These are phyloP conservation scores for Paraleonurus japonicus DNA, from an alignment of 257 asterid species.

Conservation along the genomic window DNA sequence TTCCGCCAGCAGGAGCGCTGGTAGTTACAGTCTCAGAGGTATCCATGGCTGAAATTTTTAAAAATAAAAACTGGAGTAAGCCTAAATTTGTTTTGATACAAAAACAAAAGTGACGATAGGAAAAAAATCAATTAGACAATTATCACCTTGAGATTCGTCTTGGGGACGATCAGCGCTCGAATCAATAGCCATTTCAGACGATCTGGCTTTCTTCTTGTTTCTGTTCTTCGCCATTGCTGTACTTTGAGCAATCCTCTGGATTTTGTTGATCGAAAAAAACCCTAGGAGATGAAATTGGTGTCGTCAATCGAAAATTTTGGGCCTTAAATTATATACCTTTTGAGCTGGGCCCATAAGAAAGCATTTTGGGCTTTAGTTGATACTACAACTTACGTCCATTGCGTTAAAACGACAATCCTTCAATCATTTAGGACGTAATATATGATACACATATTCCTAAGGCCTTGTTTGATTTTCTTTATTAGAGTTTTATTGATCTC, in stretches of 20 bases:
- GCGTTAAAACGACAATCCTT: too few relatives aligned
- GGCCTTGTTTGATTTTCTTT: too few relatives aligned
- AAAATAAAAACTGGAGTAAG: neutral
- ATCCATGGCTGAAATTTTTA: constrained; percentile 49
- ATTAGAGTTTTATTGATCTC: too few relatives aligned
- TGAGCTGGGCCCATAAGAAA: neutral
- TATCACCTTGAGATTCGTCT: constrained; percentile 36
- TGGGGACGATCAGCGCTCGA: constrained; percentile 19
- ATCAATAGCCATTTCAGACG: constrained; percentile 46
- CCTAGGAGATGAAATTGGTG: constrained; percentile 2
- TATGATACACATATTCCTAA: too few relatives aligned
- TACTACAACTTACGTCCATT: too few relatives aligned
- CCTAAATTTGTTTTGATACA: neutral
- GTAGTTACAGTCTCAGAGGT: constrained; percentile 48
- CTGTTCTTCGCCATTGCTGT: constrained; percentile 60
- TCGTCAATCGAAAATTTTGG: neutral
- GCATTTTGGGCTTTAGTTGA: neutral
- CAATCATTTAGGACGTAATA: too few relatives aligned
- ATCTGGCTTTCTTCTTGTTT: constrained; percentile 46
- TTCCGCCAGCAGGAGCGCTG: constrained; percentile 23
- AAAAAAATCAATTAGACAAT: neutral
- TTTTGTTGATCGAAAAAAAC: neutral
- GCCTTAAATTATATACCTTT: neutral
- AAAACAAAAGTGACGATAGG: neutral
- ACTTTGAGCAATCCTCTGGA: neutral